phyloP scores from a whole-genome alignment of 306 rosid genomes.

The Casuarina equisetifolia region DNA sequence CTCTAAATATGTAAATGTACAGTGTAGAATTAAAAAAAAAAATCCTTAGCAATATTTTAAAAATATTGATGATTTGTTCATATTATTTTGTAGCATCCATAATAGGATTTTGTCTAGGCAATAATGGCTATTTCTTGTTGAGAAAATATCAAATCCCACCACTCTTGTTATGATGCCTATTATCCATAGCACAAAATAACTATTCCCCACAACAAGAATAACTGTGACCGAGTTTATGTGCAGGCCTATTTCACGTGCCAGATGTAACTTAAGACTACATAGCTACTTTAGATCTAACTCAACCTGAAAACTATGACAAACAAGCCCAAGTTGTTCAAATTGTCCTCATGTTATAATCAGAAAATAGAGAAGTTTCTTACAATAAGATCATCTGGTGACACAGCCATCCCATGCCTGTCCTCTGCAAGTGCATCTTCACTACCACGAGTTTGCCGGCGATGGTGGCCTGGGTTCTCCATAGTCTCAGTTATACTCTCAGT shows the following conservation, averaged over 20 bases:
- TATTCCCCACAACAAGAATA: slow-evolving; percentile 3
- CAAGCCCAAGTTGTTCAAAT: neutral
- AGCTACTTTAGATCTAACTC: slow-evolving; percentile 17
- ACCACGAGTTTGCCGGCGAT: slow-evolving; percentile 93
- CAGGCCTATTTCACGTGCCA: slow-evolving; percentile 11
- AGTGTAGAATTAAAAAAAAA: too few relatives aligned
- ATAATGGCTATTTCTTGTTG: too few relatives aligned
- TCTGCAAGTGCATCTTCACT: slow-evolving; percentile 87
- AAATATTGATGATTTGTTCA: too few relatives aligned
- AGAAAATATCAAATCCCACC: too few relatives aligned
- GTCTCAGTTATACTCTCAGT: slow-evolving; percentile 71
- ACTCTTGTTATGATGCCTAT: too few relatives aligned
- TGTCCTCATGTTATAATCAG: slow-evolving; percentile 1
- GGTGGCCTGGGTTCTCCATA: slow-evolving; percentile 83
- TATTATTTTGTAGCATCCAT: too few relatives aligned
- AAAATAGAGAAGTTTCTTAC: slow-evolving; percentile 55
- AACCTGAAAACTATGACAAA: slow-evolving; percentile 5
- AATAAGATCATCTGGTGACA: slow-evolving; percentile 93
- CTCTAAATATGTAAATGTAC: too few relatives aligned
- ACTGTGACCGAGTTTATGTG: slow-evolving; percentile 11
- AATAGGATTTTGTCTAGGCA: too few relatives aligned
- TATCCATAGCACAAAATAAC: neutral
- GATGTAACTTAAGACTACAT: slow-evolving; percentile 1
- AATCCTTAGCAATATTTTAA: too few relatives aligned
- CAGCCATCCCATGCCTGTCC: slow-evolving; percentile 65